Evolutionary conservation across 2,329 filamentous ascomycete genomes (phyloP).

Genomic region (Lomentospora prolificans): DNA sequence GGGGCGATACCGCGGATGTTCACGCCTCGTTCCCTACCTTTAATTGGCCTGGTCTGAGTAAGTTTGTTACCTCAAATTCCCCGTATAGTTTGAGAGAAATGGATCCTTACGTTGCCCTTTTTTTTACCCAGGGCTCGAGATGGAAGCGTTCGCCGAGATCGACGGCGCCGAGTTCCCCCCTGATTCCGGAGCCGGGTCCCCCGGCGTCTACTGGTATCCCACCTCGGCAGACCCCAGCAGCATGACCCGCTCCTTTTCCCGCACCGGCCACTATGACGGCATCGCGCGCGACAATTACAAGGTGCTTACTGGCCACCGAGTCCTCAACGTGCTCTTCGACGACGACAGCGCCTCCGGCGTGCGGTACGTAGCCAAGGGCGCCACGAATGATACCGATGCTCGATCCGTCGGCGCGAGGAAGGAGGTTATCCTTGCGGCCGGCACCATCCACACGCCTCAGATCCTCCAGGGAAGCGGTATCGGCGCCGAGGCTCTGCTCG

Average conservation of each 20-base stretch:
- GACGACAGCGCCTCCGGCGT: conserved; percentile 17
- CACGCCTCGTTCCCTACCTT: conserved; percentile 7
- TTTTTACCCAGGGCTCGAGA: neutral
- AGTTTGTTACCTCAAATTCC: no score
- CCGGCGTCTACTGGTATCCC: conserved; percentile 17
- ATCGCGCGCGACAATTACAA: conserved; percentile 17
- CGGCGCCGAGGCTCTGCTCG: conserved; percentile 23
- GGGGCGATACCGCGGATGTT: conserved; percentile 10
- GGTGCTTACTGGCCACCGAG: conserved; percentile 15
- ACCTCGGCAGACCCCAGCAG: conserved; percentile 15
- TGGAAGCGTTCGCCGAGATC: conserved; percentile 16
- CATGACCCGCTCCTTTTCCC: conserved; percentile 15
- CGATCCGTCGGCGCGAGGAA: conserved; percentile 14
- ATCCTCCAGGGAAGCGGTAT: conserved; percentile 33
- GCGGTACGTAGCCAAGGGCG: conserved; percentile 15
- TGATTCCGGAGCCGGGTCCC: conserved; percentile 16
- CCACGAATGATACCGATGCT: conserved; percentile 1
- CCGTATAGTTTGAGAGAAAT: no score
- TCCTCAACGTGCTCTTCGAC: conserved; percentile 16
- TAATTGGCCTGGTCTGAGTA: conserved; percentile 5
- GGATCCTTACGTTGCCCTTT: no score
- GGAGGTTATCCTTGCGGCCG: conserved; percentile 32
- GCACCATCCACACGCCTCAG: conserved; percentile 30
- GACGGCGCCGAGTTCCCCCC: conserved; percentile 16
- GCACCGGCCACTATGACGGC: conserved; percentile 17